phyloP scores from a whole-genome alignment of 2,329 filamentous ascomycete genomes.

The Botrytis deweyae region DNA sequence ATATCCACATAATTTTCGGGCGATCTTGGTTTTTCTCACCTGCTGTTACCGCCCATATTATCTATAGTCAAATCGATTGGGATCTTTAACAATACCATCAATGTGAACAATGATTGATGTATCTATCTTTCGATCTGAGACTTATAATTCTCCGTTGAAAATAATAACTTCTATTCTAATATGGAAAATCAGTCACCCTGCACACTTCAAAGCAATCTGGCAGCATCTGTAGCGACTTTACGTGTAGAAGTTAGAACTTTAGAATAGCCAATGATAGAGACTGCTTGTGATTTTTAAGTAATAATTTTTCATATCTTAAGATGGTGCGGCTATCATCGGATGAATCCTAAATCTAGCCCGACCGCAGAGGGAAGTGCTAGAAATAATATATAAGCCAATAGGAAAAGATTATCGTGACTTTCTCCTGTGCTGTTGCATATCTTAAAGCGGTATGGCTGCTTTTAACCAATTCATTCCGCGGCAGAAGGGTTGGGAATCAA shows the following conservation, averaged over 20 bases:
- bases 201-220: neutral
- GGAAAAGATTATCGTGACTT: neutral
- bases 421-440: neutral
- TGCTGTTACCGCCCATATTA: neutral
- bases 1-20: too few species aligned
- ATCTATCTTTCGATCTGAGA: too few species aligned
- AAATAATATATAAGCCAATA: neutral
- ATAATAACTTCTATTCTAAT: neutral
- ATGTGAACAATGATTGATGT: too few species aligned
- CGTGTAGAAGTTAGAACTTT: neutral
- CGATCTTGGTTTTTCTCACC: neutral
- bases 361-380: neutral
- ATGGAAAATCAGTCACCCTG: neutral
- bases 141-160: neutral
- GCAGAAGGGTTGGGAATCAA: neutral
- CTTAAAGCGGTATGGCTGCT: neutral
- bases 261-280: neutral
- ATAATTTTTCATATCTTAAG: neutral
- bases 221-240: neutral
- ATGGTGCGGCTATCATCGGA: neutral
- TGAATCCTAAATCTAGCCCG: neutral
- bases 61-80: neutral
- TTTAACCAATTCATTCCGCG: neutral
- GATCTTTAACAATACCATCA: too few species aligned
- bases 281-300: neutral